These are phyloP conservation scores for Paecilomyces sp. DNA, from an alignment of 2,329 filamentous ascomycete genomes.

Conservation along the genomic window DNA sequence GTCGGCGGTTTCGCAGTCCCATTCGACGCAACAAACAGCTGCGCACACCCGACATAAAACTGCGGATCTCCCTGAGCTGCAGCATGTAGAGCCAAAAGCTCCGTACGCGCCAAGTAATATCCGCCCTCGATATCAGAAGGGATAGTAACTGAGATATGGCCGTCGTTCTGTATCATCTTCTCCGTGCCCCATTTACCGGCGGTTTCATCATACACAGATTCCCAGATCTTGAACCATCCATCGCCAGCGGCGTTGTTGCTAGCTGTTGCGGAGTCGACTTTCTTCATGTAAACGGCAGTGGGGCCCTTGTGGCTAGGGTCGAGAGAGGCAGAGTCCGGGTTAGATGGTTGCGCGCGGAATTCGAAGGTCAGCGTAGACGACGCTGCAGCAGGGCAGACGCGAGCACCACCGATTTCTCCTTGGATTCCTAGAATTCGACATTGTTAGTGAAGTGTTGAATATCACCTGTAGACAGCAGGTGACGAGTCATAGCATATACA, in stretches of 20 bases:
- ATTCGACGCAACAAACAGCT: constrained; percentile 55
- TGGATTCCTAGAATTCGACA: constrained; percentile 31
- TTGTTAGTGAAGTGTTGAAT: background rate
- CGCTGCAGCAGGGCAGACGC: constrained; percentile 40
- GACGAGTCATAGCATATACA: background rate
- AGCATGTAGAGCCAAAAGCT: constrained; percentile 62
- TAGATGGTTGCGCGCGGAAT: constrained; percentile 56
- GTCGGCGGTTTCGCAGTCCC: constrained; percentile 44
- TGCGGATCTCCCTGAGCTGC: constrained; percentile 57
- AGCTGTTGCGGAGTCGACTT: constrained; percentile 50
- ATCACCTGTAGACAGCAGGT: no score
- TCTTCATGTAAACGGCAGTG: constrained; percentile 68
- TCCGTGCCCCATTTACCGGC: constrained; percentile 62
- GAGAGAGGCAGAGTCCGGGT: constrained; percentile 47
- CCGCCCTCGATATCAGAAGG: constrained; percentile 56
- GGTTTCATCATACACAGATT: constrained; percentile 56
- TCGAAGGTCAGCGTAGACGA: constrained; percentile 58
- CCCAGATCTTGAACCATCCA: constrained; percentile 75
- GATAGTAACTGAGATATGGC: constrained; percentile 56
- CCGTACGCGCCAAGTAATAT: constrained; percentile 64
- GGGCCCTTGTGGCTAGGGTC: constrained; percentile 60
- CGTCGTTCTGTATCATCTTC: constrained; percentile 57
- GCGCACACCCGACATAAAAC: constrained; percentile 66
- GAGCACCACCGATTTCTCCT: constrained; percentile 42
- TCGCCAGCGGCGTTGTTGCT: constrained; percentile 49